A percentile compares a stretch with the other conserved stretches of the same genome.
phyloP scores from a whole-genome alignment of 2,329 filamentous ascomycete species.

The Aspergillus sclerotialis region DNA sequence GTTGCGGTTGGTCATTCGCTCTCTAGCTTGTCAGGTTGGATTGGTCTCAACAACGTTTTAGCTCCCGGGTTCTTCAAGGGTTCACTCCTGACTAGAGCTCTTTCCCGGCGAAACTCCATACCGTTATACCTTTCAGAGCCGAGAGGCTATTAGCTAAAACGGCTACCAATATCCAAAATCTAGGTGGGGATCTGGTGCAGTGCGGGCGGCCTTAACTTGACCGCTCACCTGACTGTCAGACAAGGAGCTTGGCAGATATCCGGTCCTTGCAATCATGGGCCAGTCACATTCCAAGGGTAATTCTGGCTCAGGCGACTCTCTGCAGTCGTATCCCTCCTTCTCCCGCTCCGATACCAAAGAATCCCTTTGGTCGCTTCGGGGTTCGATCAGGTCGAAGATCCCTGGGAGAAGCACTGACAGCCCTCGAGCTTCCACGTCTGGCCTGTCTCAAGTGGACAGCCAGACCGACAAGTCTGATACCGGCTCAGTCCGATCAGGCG shows the following conservation, averaged over 20 bases:
- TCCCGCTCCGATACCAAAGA: constrained; percentile 89
- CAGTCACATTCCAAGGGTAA: constrained; percentile 48
- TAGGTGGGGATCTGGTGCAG: constrained; percentile 16
- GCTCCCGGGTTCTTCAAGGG: too few species aligned
- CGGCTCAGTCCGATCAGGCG: constrained; percentile 65
- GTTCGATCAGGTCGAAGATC: constrained; percentile 79
- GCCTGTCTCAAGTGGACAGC: constrained; percentile 54
- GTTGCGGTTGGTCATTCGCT: too few species aligned
- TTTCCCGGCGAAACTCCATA: too few species aligned
- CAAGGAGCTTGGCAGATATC: constrained; percentile 26
- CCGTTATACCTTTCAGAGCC: too few species aligned
- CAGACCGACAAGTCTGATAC: constrained; percentile 60
- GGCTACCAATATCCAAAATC: constrained; percentile 19
- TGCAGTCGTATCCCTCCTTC: constrained; percentile 87
- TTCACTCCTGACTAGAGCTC: too few species aligned
- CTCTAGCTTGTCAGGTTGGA: too few species aligned
- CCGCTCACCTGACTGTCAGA: constrained; percentile 15
- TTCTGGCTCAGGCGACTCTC: constrained; percentile 52
- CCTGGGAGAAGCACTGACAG: constrained; percentile 55
- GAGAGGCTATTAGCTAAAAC: constrained; percentile 18
- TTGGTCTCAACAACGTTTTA: too few species aligned
- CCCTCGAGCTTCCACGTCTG: constrained; percentile 65
- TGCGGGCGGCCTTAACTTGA: constrained; percentile 13
- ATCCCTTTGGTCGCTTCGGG: constrained; percentile 77
- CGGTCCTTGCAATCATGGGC: constrained; percentile 38